Evolutionary conservation across 2,329 filamentous ascomycete species (phyloP), one percentile per base, ranked within the genome.

Genomic region (Penicillium sp.): DNA sequence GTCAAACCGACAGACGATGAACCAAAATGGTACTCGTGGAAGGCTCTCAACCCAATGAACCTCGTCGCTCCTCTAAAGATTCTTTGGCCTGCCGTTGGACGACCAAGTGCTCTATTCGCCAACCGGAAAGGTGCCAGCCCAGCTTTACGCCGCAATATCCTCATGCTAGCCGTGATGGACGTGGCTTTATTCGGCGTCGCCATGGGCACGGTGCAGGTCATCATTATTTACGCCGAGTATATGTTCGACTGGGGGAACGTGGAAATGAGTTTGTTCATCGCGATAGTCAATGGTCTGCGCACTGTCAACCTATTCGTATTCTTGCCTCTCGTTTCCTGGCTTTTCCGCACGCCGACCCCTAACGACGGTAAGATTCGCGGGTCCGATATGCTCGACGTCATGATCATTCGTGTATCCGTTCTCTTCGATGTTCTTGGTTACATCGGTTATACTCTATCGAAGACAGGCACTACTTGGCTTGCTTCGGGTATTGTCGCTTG

Each of bases 171-270:
- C 2, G 80, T 87, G 6, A 87, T 93, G 54, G 95, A 98, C 70
- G 90, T 89, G 26, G 86, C 91, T 62, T 84, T 96, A 63, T 89
- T 97, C 60, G 89, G 91, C 23, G 84, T 92, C 0, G 87, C 88
- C 8, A 90, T 97, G 82, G 91, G 93, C 48, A 85, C 87, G 0
- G 87, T 91, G 60, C 86, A 88, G n/a, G 87, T 97, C 35, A 81
- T 95, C 21, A 82, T 98, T 54, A 84, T 96, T 54, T 99, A 98
- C 75, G 87, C 87, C 25, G 88, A 91, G 63, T 89, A 85, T 67
- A 84, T 87, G 65, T 98, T 96, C 70, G 81, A 83, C 53, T 98
- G 95, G 95, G 84, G 85, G 48, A 92, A 88, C 39, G 82, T 91
- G 55, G 89, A 96, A 72, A 89, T 89, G 13, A 91, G 90, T 45